Base-by-base conservation (phyloP, 75 land plant genomes). In the Cupressus sempervirens region DNA sequence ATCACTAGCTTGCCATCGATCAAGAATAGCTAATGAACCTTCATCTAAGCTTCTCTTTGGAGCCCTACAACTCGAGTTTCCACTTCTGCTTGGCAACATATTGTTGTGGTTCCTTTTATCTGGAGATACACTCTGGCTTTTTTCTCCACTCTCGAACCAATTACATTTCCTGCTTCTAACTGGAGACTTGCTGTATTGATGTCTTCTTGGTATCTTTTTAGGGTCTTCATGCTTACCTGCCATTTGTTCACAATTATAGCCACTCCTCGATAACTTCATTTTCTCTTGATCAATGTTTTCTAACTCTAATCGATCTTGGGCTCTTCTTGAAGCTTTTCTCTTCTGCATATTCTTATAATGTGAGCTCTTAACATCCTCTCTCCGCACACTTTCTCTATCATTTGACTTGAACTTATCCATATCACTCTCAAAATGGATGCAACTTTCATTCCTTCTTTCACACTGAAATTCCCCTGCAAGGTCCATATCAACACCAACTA, bases 1-100 rank as follows among this genome's bases (percentile, higher is more conserved):
- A 43, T 79, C 81, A 79, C 81, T 79, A 79, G 81, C 81, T 79
- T 79, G 81, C 81, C 81, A 79, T 79, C 81, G 81, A 45, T 79
- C 81, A 45, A 79, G 30, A 45, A 11, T 4, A 11, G 23, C 81
- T 18, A 79, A 43, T 45, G 81, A 79, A 79, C 23, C 81, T 79
- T 79, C 81, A 16, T 45, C 50, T 79, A 48, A 79, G 80, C 80
- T 68, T 72, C 74, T 79, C 81, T 79, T 40, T 79, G 52, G 81
- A 43, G 81, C 46, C 81, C 29, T 45, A n/a, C 50, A 11, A 10
- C 52, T 79, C 13, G 23, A 41, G 48, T 79, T 29, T 79, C 81
- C 45, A 15, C 30, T 79, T n/a, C n/a, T 79, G 30, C n/a, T 79
- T 12, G 15, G 4, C 46, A 79, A 79, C 46, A 20, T 79, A 45